These are phyloP conservation scores for Zymoseptoria brevis DNA, from an alignment of 2,329 filamentous ascomycete genomes.

Conservation along the genomic window DNA sequence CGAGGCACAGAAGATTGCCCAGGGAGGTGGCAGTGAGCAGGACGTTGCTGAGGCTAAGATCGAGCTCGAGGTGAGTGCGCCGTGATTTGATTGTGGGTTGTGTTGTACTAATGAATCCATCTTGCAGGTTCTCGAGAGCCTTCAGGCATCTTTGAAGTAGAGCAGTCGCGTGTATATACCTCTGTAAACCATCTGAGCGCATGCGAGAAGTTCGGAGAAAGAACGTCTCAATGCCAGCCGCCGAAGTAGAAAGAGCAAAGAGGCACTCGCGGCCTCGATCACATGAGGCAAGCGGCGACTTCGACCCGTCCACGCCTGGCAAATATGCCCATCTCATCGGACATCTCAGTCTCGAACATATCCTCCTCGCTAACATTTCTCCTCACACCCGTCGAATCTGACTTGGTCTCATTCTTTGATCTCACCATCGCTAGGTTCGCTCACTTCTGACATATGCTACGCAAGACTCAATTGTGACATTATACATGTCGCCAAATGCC, in stretches of 20 bases:
- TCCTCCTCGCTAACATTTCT: neutral
- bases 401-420: neutral
- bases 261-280: neutral
- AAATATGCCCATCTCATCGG: neutral
- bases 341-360: neutral
- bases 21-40: slow-evolving; percentile 84
- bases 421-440: neutral
- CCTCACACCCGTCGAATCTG: neutral
- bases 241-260: neutral
- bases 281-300: neutral
- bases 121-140: slow-evolving; percentile 67
- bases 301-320: neutral
- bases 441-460: neutral
- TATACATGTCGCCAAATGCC: neutral
- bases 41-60: slow-evolving; percentile 99
- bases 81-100: neutral
- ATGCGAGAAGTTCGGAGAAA: neutral
- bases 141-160: slow-evolving; percentile 76
- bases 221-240: neutral
- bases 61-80: slow-evolving; percentile 75
- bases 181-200: slow-evolving; percentile 17
- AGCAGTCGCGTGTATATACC: slow-evolving; percentile 25
- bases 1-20: slow-evolving; percentile 92
- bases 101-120: slow-evolving; percentile 3
- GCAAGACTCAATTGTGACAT: neutral